phyloP scores from a whole-genome alignment of 768 basidiomycete species.

The Strobilomyces dryophilus region DNA sequence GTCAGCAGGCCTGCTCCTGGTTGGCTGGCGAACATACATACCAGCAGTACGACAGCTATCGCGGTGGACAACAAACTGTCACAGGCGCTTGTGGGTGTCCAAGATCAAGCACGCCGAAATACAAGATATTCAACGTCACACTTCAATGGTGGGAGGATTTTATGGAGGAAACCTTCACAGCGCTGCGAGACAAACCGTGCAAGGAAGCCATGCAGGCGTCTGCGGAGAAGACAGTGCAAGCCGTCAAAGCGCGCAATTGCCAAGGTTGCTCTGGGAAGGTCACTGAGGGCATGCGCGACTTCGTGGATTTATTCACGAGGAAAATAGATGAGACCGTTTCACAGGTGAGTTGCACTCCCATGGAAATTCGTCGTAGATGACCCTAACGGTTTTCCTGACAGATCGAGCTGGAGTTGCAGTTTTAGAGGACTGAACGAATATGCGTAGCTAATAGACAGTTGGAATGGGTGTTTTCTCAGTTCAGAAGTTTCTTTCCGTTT shows the following conservation, averaged over 20 bases:
- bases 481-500: too few species aligned
- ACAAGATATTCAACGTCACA: neutral
- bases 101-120: neutral
- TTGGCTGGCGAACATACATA: neutral
- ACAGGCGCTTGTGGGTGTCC: neutral
- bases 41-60: too few species aligned
- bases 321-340: constrained; percentile 13
- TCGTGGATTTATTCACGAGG: constrained; percentile 3
- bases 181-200: constrained; percentile 22
- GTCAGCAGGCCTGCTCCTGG: constrained; percentile 4
- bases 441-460: too few species aligned
- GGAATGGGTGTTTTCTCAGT: too few species aligned
- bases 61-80: too few species aligned
- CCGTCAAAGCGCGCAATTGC: neutral
- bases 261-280: neutral
- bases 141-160: constrained; percentile 20
- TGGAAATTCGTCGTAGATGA: too few species aligned
- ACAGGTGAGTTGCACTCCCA: constrained; percentile 3
- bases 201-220: neutral
- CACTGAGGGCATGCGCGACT: constrained; percentile 12
- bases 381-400: too few species aligned
- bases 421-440: too few species aligned
- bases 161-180: constrained; percentile 5
- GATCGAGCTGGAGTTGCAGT: too few species aligned
- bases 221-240: neutral